phyloP scores from a whole-genome alignment of 2,329 filamentous ascomycete species.

The Aspergillus udagawae region DNA sequence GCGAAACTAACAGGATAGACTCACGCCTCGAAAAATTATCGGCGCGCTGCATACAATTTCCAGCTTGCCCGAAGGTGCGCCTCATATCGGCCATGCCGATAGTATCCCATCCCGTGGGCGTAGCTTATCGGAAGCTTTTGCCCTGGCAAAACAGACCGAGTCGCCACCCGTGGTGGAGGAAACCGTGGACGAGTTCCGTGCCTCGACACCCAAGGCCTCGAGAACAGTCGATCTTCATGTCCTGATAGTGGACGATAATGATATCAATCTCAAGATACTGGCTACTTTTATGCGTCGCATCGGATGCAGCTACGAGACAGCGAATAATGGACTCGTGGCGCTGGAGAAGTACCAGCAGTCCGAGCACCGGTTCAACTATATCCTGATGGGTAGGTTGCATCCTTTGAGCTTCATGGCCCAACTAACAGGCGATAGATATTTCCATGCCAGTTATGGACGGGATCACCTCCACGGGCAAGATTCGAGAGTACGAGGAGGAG shows the following conservation, averaged over 20 bases:
- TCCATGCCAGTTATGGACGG: conserved; percentile 45
- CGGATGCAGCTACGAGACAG: conserved; percentile 33
- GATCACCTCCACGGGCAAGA: conserved; percentile 39
- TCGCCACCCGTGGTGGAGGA: conserved; percentile 15
- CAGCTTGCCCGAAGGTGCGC: neutral
- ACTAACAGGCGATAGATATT: conserved; percentile 32
- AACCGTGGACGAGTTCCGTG: conserved; percentile 9
- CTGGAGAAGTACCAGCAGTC: conserved; percentile 32
- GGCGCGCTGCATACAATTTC: conserved; percentile 16
- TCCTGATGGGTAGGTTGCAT: conserved; percentile 28
- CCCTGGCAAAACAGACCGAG: conserved; percentile 9
- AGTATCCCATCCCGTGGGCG: conserved; percentile 6
- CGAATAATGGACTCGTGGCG: conserved; percentile 37
- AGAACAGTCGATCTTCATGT: conserved; percentile 17
- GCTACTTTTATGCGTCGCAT: conserved; percentile 37
- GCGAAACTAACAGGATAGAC: conserved; percentile 16
- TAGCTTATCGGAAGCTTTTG: conserved; percentile 14
- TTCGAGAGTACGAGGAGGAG: conserved; percentile 33
- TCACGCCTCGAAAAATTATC: conserved; percentile 24
- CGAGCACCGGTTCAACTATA: conserved; percentile 31
- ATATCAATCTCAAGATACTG: conserved; percentile 39
- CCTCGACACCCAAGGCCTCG: conserved; percentile 2
- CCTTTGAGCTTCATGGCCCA: neutral
- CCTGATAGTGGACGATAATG: conserved; percentile 42
- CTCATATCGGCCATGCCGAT: neutral